phyloP scores from a whole-genome alignment of 2,329 filamentous ascomycete genomes.

The Fusarium transvaalense region DNA sequence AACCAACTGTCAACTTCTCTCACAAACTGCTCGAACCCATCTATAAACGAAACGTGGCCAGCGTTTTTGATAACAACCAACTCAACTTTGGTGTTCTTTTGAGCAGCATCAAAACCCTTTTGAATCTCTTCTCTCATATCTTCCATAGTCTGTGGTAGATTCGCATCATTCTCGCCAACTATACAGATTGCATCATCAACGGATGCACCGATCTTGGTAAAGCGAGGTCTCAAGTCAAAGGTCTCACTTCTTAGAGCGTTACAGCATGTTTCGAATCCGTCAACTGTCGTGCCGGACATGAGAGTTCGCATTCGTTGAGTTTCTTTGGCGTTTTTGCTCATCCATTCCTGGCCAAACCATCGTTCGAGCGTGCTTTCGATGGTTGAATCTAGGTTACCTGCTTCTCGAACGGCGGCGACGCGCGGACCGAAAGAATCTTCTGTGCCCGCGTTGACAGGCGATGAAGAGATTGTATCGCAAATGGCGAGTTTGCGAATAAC shows the following conservation, averaged over 20 bases:
- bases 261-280: conserved; percentile 58
- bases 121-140: conserved; percentile 55
- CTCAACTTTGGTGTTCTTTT: conserved; percentile 47
- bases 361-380: conserved; percentile 54
- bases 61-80: conserved; percentile 53
- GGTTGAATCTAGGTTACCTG: conserved; percentile 50
- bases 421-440: conserved; percentile 55
- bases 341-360: conserved; percentile 58
- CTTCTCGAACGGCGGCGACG: conserved; percentile 52
- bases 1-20: conserved; percentile 22
- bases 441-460: conserved; percentile 53
- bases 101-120: conserved; percentile 47
- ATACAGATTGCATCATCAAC: conserved; percentile 55
- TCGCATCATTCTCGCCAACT: conserved; percentile 58
- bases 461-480: conserved; percentile 57
- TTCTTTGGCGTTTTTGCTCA: conserved; percentile 53
- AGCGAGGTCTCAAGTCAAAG: conserved; percentile 57
- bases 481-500: conserved; percentile 55
- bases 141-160: conserved; percentile 56
- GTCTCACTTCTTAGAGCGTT: conserved; percentile 53
- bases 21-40: conserved; percentile 52
- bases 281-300: conserved; percentile 56
- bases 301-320: conserved; percentile 51
- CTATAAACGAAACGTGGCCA: conserved; percentile 56
- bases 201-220: conserved; percentile 50